Percentiles rank a stretch among this genome's conserved stretches.
Conservation (phyloP, 257 asterid genomes). For the Penstemon eatonii region DNA sequence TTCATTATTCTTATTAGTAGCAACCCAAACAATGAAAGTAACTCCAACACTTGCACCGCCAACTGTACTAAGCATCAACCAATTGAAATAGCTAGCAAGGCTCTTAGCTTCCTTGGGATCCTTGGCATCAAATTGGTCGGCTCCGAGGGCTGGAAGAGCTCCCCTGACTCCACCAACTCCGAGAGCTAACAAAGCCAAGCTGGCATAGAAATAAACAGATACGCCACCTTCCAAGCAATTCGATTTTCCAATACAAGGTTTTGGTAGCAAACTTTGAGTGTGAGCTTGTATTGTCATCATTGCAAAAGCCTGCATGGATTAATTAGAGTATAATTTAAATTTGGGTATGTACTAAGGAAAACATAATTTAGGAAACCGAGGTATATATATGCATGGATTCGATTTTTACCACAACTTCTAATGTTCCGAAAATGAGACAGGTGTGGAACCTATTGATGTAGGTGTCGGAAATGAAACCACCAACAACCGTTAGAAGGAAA, state of each 20-base stretch:
- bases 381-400: not conserved
- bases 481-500: slow-evolving; percentile 65
- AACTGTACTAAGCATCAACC: slow-evolving; percentile 49
- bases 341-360: no score
- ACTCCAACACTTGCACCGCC: slow-evolving; percentile 60
- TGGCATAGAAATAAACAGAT: slow-evolving; percentile 49
- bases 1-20: slow-evolving; percentile 41
- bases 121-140: slow-evolving; percentile 62
- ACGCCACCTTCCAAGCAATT: slow-evolving; percentile 51
- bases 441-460: slow-evolving; percentile 58
- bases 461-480: slow-evolving; percentile 82
- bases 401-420: slow-evolving; percentile 51
- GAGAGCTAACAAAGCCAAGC: slow-evolving; percentile 54
- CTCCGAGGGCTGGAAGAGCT: slow-evolving; percentile 75
- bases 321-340: no score
- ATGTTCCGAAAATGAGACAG: slow-evolving; percentile 55
- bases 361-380: no score
- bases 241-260: slow-evolving; percentile 37
- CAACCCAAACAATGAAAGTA: slow-evolving; percentile 58
- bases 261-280: slow-evolving; percentile 41
- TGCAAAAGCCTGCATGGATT: slow-evolving; percentile 38
- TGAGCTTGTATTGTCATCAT: slow-evolving; percentile 69
- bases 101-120: slow-evolving; percentile 61
- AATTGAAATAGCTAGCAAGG: slow-evolving; percentile 67
- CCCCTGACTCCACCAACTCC: slow-evolving; percentile 66